Percentiles rank a stretch among this genome's conserved stretches.
Conservation (phyloP, 2,329 filamentous ascomycete species). For the Purpureocillium takamizusanense region DNA sequence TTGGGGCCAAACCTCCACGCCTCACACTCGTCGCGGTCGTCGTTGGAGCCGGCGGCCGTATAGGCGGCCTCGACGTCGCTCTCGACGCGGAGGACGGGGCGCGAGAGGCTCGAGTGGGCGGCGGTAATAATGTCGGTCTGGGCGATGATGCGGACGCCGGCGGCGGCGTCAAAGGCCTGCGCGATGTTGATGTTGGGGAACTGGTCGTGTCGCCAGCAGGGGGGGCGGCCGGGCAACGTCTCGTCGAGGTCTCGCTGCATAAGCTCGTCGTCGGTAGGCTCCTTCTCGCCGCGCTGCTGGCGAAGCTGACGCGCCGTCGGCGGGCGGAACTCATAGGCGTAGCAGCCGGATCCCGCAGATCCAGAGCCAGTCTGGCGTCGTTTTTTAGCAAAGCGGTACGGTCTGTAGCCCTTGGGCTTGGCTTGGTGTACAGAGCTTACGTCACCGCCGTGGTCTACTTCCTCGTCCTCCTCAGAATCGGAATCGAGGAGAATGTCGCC, state of each 20-base stretch:
- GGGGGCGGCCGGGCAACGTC: conserved; percentile 14
- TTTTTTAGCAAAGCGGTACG: no score
- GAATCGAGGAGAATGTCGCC: no score
- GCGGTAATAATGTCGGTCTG: conserved; percentile 38
- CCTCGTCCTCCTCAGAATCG: no score
- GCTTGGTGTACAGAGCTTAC: no score
- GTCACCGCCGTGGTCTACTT: no score
- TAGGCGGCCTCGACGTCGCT: conserved; percentile 6
- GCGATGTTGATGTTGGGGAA: conserved; percentile 41
- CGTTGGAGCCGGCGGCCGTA: conserved; percentile 4
- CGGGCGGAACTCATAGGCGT: no score
- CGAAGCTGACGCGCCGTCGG: no score
- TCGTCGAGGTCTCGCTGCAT: not conserved
- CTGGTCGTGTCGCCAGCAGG: conserved; percentile 46
- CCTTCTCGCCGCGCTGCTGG: no score
- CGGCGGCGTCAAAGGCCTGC: conserved; percentile 32
- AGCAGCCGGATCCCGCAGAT: no score
- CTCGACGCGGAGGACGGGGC: conserved; percentile 26
- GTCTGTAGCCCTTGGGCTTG: no score
- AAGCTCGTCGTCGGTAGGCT: no score
- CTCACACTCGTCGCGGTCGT: not conserved
- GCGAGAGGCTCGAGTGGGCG: conserved; percentile 33
- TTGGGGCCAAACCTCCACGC: conserved; percentile 26
- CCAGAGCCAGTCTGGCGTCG: no score
- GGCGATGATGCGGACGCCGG: conserved; percentile 35